Base-by-base conservation (phyloP, 306 rosid species). In the Lathyrus sativus region DNA sequence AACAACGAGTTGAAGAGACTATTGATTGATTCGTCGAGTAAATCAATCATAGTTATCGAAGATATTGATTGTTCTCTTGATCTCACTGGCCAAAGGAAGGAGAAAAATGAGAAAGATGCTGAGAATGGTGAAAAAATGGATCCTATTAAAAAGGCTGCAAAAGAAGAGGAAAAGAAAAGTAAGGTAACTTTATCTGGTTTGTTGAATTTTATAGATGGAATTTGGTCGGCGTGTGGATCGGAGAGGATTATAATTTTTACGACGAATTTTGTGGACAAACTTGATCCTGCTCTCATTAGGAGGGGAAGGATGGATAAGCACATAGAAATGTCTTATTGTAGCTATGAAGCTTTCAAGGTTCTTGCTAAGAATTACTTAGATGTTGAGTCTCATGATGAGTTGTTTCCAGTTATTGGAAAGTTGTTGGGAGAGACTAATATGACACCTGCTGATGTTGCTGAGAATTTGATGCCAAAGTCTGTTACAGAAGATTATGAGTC, bases 191-290 rank as follows among this genome's bases (percentile, higher is more conserved):
- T 88, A 0, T 90, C 97, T 0, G 95, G 90, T 44, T 68, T 86
- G 13, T 45, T 88, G 79, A 86, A 86, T 63, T 81, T 83, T 26
- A 80, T 88, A 2, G 91, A 91, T 78, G 95, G 97, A 53, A 81
- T 88, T 57, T 86, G 97, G 97, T 88, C 95, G 3, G 86, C 97
- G 4, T 83, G 92, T 67, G 92, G 91, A 3, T 85, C 89, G 8
- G 92, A 91, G 53, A 80, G 86, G 55, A 67, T 85, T 28, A 78
- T 86, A 3, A 79, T 86, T 18, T 91, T 91, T 41, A 88, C 97
- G 0, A 86, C 96, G 0, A 88, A 86, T 31, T 79, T 76, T 70
- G 80, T 80, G 37, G 91, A 88, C 2, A 88, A 83, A 35, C 88
- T 86, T 24, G 95, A 35, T 35, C 39, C 39, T 35, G 39, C 39